Evolutionary conservation across 1,284 basidiomycete species (phyloP).

Genomic region (Cryptococcus sp.): DNA sequence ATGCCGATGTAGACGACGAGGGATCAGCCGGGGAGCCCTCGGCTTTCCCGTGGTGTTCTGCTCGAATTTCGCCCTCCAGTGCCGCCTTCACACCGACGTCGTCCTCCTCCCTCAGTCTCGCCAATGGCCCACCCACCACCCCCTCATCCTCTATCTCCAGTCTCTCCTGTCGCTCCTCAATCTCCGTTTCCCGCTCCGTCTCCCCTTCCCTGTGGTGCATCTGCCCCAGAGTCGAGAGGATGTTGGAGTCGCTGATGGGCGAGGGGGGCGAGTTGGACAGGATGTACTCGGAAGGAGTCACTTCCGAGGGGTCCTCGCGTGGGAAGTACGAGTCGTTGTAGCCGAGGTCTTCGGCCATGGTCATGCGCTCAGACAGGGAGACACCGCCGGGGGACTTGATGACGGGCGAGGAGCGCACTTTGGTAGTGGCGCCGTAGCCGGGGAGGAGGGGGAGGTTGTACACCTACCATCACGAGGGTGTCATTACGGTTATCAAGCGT

Average conservation of each 20-base stretch:
- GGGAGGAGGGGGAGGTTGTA: slow-evolving; percentile 88
- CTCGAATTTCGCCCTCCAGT: slow-evolving; percentile 8
- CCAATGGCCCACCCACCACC: slow-evolving; percentile 9
- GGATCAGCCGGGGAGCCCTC: too few relatives aligned
- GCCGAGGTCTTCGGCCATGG: slow-evolving; percentile 81
- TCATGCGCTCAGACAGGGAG: slow-evolving; percentile 64
- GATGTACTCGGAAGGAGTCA: slow-evolving; percentile 45
- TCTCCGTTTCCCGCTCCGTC: slow-evolving; percentile 15
- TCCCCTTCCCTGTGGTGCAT: too few relatives aligned
- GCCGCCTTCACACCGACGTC: slow-evolving; percentile 14
- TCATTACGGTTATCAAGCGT: neutral
- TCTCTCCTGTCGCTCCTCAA: slow-evolving; percentile 18
- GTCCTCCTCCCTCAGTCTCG: slow-evolving; percentile 7
- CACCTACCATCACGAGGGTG: slow-evolving; percentile 56
- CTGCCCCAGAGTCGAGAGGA: slow-evolving; percentile 10
- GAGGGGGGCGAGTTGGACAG: slow-evolving; percentile 41
- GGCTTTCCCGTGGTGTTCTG: too few relatives aligned
- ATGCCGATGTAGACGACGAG: neutral
- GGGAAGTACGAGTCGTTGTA: slow-evolving; percentile 81
- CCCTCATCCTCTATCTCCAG: slow-evolving; percentile 12
- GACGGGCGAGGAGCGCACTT: slow-evolving; percentile 75
- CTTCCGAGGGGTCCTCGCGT: slow-evolving; percentile 19
- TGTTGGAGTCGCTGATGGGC: slow-evolving; percentile 6
- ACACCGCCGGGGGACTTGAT: slow-evolving; percentile 60
- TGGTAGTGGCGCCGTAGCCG: slow-evolving; percentile 80